These are phyloP conservation scores for Exidia glandulosa DNA, from an alignment of 768 basidiomycete species.

Conservation along the genomic window DNA sequence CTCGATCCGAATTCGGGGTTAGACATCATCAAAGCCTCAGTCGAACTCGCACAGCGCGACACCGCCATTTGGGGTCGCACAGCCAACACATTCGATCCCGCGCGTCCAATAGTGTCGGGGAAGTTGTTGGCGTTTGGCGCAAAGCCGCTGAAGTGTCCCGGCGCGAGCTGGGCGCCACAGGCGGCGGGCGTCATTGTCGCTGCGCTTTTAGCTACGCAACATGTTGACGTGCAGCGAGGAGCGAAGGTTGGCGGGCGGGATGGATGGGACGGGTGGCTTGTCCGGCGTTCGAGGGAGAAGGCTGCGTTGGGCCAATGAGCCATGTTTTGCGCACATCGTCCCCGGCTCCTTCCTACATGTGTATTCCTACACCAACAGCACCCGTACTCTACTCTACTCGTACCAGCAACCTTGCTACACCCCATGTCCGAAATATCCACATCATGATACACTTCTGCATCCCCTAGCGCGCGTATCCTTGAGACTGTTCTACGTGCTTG, in stretches of 20 bases:
- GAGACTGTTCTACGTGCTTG: no score
- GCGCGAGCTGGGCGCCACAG: conserved; percentile 37
- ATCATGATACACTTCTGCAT: no score
- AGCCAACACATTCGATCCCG: conserved; percentile 32
- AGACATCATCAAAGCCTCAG: conserved; percentile 15
- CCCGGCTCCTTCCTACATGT: no score
- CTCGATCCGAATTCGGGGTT: conserved; percentile 3
- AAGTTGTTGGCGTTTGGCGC: conserved; percentile 33
- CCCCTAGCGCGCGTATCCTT: no score
- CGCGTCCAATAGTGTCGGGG: conserved; percentile 22
- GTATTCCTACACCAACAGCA: no score
- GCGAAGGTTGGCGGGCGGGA: conserved; percentile 24
- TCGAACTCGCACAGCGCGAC: conserved; percentile 25
- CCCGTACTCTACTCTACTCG: no score
- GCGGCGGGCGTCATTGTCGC: conserved; percentile 39
- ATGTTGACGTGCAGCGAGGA: conserved; percentile 21
- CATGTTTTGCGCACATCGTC: no score
- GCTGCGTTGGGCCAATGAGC: no score
- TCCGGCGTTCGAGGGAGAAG: no score
- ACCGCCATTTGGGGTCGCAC: conserved; percentile 26
- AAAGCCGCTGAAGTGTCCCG: conserved; percentile 38
- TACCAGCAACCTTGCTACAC: no score
- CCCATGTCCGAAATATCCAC: no score
- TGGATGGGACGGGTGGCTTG: conserved; percentile 41
- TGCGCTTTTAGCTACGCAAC: conserved; percentile 25